Evolutionary conservation across 2,329 filamentous ascomycete species (phyloP).

Genomic region (Botryotinia globosa): DNA sequence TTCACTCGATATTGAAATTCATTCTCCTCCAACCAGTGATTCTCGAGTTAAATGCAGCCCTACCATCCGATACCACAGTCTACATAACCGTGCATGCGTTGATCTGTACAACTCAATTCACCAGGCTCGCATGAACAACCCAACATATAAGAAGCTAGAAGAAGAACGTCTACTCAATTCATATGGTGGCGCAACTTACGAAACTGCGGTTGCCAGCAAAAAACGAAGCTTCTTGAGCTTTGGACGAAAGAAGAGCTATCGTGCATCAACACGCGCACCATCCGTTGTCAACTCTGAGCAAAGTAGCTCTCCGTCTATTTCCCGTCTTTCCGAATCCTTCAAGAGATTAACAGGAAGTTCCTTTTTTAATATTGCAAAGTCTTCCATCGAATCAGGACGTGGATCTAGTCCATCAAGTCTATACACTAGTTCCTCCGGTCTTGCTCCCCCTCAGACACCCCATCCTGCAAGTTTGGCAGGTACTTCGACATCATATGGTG

Average conservation of each 20-base stretch:
- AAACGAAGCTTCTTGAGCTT: constrained; percentile 51
- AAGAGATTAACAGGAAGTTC: constrained; percentile 68
- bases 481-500: constrained; percentile 38
- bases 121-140: constrained; percentile 84
- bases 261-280: constrained; percentile 59
- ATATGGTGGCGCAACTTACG: constrained; percentile 55
- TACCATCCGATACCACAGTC: constrained; percentile 74
- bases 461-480: constrained; percentile 29
- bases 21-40: constrained; percentile 74
- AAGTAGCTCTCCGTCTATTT: constrained; percentile 69
- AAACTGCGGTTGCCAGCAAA: constrained; percentile 43
- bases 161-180: constrained; percentile 68
- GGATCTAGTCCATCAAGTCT: constrained; percentile 44
- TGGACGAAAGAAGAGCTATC: constrained; percentile 44
- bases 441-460: constrained; percentile 37
- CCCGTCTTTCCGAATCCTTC: constrained; percentile 68
- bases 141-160: constrained; percentile 72
- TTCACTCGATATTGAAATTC: constrained; percentile 88
- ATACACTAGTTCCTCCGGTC: constrained; percentile 44
- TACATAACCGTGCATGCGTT: constrained; percentile 73
- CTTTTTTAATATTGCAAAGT: constrained; percentile 79
- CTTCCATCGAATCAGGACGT: constrained; percentile 58
- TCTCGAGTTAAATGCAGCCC: constrained; percentile 67
- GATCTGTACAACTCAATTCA: constrained; percentile 84
- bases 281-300: constrained; percentile 61